Conservation (phyloP, 371 early-diverging fungal species). For the Rhizopus arrhizus region DNA sequence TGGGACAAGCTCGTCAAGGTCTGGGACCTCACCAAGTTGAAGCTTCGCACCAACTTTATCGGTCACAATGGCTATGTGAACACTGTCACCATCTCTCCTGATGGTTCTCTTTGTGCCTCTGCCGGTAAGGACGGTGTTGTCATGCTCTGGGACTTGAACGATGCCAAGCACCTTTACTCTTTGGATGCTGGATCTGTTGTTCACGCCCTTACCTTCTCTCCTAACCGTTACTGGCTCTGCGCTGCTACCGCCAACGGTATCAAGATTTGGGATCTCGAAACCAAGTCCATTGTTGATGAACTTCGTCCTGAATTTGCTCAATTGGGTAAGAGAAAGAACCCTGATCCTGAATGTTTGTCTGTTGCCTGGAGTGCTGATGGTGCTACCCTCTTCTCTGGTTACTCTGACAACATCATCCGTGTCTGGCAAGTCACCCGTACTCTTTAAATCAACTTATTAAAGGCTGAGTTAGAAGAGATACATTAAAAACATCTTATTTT, state of each 20-base stretch:
- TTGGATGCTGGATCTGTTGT: conserved; percentile 94
- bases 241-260: conserved; percentile 96
- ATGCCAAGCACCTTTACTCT: conserved; percentile 99
- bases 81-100: conserved; percentile 98
- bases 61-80: conserved; percentile 98
- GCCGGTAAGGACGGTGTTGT: conserved; percentile 99
- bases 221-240: conserved; percentile 99
- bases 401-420: conserved; percentile 94
- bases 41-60: conserved; percentile 98
- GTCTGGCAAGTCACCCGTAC: conserved; percentile 89
- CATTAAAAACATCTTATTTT: not conserved
- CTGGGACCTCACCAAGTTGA: conserved; percentile 98
- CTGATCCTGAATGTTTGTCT: conserved; percentile 88
- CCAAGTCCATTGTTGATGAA: conserved; percentile 95
- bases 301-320: conserved; percentile 88
- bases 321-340: conserved; percentile 68
- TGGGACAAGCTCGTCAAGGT: conserved; percentile 99
- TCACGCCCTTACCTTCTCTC: conserved; percentile 97
- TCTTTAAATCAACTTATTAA: conserved; percentile 33
- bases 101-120: conserved; percentile 99
- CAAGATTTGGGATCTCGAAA: conserved; percentile 99
- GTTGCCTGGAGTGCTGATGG: conserved; percentile 98
- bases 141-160: conserved; percentile 99
- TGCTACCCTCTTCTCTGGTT: conserved; percentile 96
- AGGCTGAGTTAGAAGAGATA: conserved; percentile 3